Conservation (phyloP, 2,329 filamentous ascomycete species). For the Leptographium lundbergii region DNA sequence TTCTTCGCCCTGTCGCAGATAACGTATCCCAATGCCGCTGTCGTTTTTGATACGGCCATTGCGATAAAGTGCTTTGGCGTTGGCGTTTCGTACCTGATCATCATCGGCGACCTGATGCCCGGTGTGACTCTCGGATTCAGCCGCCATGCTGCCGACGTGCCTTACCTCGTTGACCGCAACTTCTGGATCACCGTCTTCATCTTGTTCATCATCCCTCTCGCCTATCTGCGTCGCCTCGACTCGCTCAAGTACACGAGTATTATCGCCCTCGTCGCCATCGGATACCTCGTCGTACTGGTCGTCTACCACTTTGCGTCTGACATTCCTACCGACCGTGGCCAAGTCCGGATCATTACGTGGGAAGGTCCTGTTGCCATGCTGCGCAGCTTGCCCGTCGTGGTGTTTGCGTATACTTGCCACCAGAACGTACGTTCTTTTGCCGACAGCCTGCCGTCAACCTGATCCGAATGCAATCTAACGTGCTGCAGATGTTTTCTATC, state of each 20-base stretch:
- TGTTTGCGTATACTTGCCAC: conserved; percentile 99
- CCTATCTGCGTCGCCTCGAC: conserved; percentile 81
- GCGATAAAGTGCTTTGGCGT: conserved; percentile 98
- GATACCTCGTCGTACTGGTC: conserved; percentile 84
- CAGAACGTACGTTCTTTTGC: conserved; percentile 56
- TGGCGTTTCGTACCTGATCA: conserved; percentile 93
- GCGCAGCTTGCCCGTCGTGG: conserved; percentile 82
- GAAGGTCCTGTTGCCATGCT: conserved; percentile 66
- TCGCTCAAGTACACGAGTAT: conserved; percentile 96
- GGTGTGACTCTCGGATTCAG: conserved; percentile 79
- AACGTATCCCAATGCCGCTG: conserved; percentile 90
- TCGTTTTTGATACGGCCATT: conserved; percentile 91
- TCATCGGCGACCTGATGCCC: conserved; percentile 97
- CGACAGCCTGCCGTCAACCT: too few relatives aligned
- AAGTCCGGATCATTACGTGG: conserved; percentile 64
- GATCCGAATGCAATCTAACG: background rate
- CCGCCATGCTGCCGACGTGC: conserved; percentile 44
- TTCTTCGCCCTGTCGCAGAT: conserved; percentile 97
- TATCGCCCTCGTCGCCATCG: conserved; percentile 81
- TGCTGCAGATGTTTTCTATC: conserved; percentile 84
- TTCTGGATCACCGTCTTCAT: conserved; percentile 99
- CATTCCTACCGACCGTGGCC: conserved; percentile 57
- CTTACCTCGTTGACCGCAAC: conserved; percentile 75
- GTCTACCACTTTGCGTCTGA: conserved; percentile 86
- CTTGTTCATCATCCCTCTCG: conserved; percentile 88